Evolutionary conservation across 371 early-diverging fungal species (phyloP).

Genomic region (Apophysomyces trapeziformis): DNA sequence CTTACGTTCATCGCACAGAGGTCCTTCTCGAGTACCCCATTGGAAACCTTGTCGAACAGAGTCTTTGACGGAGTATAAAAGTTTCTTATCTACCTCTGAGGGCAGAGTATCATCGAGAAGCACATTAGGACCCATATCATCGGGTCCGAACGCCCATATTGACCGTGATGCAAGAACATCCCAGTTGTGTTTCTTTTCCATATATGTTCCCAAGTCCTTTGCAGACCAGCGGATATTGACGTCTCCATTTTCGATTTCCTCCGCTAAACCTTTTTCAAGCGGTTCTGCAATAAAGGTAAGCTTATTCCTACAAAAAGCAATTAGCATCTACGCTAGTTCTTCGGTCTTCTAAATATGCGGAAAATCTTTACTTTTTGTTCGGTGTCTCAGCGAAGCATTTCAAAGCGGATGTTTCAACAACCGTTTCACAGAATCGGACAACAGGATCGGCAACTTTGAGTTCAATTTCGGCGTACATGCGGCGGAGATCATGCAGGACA

Average conservation of each 20-base stretch:
- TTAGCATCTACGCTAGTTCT: background rate
- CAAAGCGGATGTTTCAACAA: slow-evolving; percentile 91
- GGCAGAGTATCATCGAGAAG: slow-evolving; percentile 95
- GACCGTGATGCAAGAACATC: slow-evolving; percentile 91
- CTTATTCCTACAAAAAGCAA: slow-evolving; percentile 71
- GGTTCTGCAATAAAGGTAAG: slow-evolving; percentile 96
- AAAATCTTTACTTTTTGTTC: slow-evolving; percentile 83
- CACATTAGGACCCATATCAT: slow-evolving; percentile 89
- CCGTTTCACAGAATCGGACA: slow-evolving; percentile 95
- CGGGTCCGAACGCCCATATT: slow-evolving; percentile 98
- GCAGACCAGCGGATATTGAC: slow-evolving; percentile 78
- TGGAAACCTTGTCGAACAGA: slow-evolving; percentile 95
- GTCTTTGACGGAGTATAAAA: slow-evolving; percentile 81
- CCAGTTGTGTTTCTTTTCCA: slow-evolving; percentile 89
- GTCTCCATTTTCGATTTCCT: slow-evolving; percentile 85
- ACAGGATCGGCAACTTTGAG: slow-evolving; percentile 97
- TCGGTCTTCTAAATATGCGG: background rate
- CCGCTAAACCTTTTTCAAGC: slow-evolving; percentile 86
- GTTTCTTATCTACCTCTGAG: slow-evolving; percentile 82
- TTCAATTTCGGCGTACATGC: slow-evolving; percentile 94
- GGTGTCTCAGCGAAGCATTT: slow-evolving; percentile 97
- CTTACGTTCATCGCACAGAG: slow-evolving; percentile 94
- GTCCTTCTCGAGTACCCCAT: slow-evolving; percentile 97
- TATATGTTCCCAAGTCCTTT: slow-evolving; percentile 76
- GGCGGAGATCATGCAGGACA: slow-evolving; percentile 93